Base-by-base conservation (phyloP, 257 asterid genomes). In the Scutellaria baicalensis region DNA sequence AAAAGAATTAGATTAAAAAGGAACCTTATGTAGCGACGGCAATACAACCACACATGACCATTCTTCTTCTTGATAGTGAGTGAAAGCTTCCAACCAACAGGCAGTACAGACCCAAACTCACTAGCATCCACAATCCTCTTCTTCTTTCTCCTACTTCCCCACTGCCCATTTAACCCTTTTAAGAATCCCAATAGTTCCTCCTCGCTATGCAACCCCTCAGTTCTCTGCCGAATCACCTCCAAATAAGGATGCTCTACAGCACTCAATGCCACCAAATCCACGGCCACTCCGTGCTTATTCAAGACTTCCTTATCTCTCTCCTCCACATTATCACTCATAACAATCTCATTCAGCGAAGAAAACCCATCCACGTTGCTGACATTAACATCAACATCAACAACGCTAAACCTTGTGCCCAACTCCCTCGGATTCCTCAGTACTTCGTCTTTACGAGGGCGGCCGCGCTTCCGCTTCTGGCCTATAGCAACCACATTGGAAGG, bases 1-100 rank as follows among this genome's bases (percentile, higher is more conserved):
- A 66, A 57, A 52, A 63, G n/a, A 57, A 39, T 17, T 33, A 45
- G 43, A 52, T 14, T 31, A 33, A 11, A 58, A 67, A 59, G 55
- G 63, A 77, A 93, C 98, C 97, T 93, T 88, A 90, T 82, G 80
- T 86, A 93, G 18, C 93, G 88, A 17, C 90, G 85, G 73, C 96
- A 90, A 79, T 73, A 71, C 75, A 88, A 56, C 86, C 90, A 84
- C 18, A 73, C 81, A 16, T 61, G 79, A 39, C 89, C 92, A n/a
- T 68, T 82, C 75, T 82, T 85, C 87, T 82, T 90, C 87, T 86
- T 84, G 60, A 89, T 55, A 40, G 88, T 69, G 31, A 93, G 89
- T 79, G 72, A 68, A 57, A 90, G 88, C 78, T 82, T 83, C 97
- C 97, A 93, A 35, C 97, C 95, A 61, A 72, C 61, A 0, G 96